phyloP scores from a whole-genome alignment of 345 rosid species.

The Dipteronia sinensis region DNA sequence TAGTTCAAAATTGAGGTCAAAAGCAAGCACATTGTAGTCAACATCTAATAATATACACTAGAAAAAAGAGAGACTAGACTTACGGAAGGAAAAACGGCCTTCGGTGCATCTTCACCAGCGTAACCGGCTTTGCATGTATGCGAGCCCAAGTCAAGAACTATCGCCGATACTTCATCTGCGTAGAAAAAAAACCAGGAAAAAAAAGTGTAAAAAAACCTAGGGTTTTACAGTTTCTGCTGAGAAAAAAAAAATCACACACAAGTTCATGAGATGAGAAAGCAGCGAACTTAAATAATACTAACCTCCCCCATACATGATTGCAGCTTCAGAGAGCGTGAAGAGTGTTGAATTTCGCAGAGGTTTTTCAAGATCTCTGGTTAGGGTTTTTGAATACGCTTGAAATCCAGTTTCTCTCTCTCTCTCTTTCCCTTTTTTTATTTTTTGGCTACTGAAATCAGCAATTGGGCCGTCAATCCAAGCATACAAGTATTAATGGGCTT shows the following conservation, averaged over 20 bases:
- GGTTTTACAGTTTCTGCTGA: too few species aligned
- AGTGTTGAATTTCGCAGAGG: conserved; percentile 1
- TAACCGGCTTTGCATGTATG: conserved; percentile 99
- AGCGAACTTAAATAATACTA: conserved; percentile 26
- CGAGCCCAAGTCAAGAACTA: conserved; percentile 96
- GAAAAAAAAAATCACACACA: neutral
- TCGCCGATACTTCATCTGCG: conserved; percentile 97
- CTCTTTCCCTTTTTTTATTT: neutral
- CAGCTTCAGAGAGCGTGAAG: neutral
- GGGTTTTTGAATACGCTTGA: conserved; percentile 10
- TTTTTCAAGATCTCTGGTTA: conserved; percentile 3
- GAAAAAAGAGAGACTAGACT: conserved; percentile 24
- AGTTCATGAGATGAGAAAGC: neutral
- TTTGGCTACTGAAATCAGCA: neutral
- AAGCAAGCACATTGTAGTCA: conserved; percentile 17
- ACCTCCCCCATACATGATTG: conserved; percentile 97
- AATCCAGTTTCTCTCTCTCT: neutral
- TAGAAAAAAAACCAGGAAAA: neutral
- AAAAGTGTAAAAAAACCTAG: neutral
- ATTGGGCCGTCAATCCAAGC: neutral
- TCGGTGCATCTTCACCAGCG: conserved; percentile 99
- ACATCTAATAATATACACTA: neutral
- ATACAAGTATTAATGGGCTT: neutral
- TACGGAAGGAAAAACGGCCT: conserved; percentile 98
- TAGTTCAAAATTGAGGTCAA: neutral